Conservation (phyloP, 495 filamentous ascomycete genomes). For the Podospora fimiseda region DNA sequence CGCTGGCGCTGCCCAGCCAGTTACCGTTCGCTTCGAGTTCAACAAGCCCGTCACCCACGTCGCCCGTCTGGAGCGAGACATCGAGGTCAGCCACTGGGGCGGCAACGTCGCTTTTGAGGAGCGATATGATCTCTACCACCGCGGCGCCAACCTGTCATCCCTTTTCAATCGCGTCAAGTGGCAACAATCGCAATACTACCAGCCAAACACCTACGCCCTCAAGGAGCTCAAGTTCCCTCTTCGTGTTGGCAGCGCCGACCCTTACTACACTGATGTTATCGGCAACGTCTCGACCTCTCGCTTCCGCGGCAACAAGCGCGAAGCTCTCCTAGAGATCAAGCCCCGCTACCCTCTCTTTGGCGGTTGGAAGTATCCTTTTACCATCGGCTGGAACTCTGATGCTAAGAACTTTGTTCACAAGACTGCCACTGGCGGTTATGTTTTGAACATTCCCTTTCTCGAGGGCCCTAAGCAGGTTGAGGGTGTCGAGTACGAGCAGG, state of each 20-base stretch:
- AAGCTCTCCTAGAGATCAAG: constrained; percentile 80
- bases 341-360: constrained; percentile 92
- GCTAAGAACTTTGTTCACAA: constrained; percentile 68
- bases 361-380: constrained; percentile 96
- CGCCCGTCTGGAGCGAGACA: constrained; percentile 70
- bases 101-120: constrained; percentile 94
- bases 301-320: constrained; percentile 71
- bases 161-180: constrained; percentile 86
- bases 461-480: constrained; percentile 83
- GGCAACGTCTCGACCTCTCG: constrained; percentile 93
- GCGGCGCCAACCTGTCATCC: constrained; percentile 71
- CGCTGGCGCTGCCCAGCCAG: constrained; percentile 63
- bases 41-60: constrained; percentile 81
- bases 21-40: constrained; percentile 87
- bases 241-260: constrained; percentile 65
- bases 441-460: constrained; percentile 93
- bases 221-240: constrained; percentile 78
- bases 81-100: constrained; percentile 97
- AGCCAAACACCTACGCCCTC: constrained; percentile 66
- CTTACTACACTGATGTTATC: constrained; percentile 95
- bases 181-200: constrained; percentile 69
- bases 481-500: constrained; percentile 76
- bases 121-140: constrained; percentile 82
- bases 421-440: constrained; percentile 55
- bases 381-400: constrained; percentile 88